Conservation (phyloP, 1,284 basidiomycete genomes). For the Trichosporon inkin region DNA sequence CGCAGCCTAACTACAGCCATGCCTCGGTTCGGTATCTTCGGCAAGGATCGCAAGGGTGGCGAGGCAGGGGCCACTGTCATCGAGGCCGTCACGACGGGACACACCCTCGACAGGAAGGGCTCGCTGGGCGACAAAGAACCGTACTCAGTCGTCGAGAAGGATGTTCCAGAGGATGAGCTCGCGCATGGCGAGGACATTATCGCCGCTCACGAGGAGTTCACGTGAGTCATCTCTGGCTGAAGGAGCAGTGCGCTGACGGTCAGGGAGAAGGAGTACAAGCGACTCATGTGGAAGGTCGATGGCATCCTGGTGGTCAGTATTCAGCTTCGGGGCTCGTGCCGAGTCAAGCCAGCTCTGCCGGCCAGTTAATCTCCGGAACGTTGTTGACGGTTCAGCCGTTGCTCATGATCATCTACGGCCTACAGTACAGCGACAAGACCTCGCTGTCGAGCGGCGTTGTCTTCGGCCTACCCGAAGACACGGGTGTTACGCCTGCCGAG, state of each 20-base stretch:
- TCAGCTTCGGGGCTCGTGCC: background rate
- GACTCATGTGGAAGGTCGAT: conserved; percentile 20
- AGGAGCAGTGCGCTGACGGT: no score
- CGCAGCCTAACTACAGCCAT: no score
- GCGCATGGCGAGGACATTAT: conserved; percentile 10
- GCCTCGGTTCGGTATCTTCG: no score
- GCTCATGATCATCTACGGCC: conserved; percentile 17
- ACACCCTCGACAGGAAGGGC: no score
- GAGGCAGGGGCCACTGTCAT: no score
- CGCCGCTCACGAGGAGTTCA: conserved; percentile 8
- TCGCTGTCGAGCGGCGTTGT: conserved; percentile 17
- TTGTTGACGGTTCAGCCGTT: conserved; percentile 8
- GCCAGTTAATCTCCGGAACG: no score
- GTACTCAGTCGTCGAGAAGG: background rate
- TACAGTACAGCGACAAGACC: conserved; percentile 20
- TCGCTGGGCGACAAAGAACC: background rate
- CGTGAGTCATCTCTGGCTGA: background rate
- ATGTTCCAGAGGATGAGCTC: conserved; percentile 5
- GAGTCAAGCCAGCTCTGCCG: background rate
- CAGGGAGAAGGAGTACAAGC: conserved; percentile 14
- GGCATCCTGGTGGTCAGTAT: conserved; percentile 16
- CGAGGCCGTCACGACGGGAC: no score
- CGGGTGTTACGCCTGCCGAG: conserved; percentile 28
- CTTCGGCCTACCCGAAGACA: conserved; percentile 33
- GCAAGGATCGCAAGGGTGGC: no score